Evolutionary conservation across 768 basidiomycete genomes (phyloP).

Genomic region (Boletus pseudo-olivaceus): DNA sequence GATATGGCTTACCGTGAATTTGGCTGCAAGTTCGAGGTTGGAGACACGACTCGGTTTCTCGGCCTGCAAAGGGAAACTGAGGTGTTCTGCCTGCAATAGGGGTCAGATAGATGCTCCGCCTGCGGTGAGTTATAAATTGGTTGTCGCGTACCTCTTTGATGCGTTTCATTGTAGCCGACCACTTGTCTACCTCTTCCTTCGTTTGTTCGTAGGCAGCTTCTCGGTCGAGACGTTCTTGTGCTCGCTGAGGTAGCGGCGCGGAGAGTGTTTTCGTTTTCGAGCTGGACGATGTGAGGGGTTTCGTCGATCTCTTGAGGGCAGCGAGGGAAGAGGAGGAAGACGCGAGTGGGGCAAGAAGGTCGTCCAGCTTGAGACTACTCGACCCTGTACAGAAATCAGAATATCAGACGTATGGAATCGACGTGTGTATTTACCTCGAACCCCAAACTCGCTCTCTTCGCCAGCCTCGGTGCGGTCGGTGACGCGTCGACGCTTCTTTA

Average conservation of each 20-base stretch:
- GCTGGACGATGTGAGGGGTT: constrained; percentile 53
- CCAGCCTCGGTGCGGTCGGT: constrained; percentile 76
- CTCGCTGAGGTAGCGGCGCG: constrained; percentile 81
- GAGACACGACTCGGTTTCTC: constrained; percentile 54
- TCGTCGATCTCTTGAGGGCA: constrained; percentile 68
- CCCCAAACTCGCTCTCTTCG: constrained; percentile 77
- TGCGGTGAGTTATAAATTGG: background rate
- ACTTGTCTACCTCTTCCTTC: constrained; percentile 88
- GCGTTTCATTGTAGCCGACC: constrained; percentile 87
- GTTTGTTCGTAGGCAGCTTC: constrained; percentile 95
- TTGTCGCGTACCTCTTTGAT: constrained; percentile 69
- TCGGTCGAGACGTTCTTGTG: constrained; percentile 87
- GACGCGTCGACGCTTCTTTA: constrained; percentile 55
- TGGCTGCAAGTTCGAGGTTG: constrained; percentile 72
- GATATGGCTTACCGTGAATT: constrained; percentile 64
- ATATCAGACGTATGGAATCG: background rate
- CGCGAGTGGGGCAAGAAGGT: constrained; percentile 71
- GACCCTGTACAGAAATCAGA: constrained; percentile 18
- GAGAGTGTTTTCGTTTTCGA: constrained; percentile 60
- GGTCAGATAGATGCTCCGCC: background rate
- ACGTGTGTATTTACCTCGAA: constrained; percentile 39
- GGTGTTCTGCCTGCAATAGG: constrained; percentile 68
- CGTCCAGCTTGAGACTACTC: constrained; percentile 60
- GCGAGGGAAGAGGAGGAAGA: constrained; percentile 56
- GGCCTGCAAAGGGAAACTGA: constrained; percentile 82